phyloP scores from a whole-genome alignment of 768 basidiomycete species.

The Lactifluus subvellereus region DNA sequence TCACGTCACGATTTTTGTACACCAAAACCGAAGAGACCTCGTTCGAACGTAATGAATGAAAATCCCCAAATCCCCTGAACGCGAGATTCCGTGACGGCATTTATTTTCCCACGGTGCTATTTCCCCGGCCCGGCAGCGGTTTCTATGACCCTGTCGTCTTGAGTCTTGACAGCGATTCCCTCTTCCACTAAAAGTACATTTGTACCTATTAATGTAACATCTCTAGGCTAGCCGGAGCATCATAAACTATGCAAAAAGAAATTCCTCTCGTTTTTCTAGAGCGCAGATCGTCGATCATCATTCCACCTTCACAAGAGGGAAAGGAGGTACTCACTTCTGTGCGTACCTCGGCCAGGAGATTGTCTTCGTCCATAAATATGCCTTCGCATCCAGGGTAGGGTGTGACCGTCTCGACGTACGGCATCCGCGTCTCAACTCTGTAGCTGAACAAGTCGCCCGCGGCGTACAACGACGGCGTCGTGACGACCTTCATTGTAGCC shows the following conservation, averaged over 20 bases:
- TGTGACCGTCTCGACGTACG: slow-evolving; percentile 12
- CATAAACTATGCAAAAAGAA: slow-evolving; percentile 14
- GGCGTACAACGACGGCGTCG: background rate
- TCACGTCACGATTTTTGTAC: too few species aligned
- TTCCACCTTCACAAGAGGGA: background rate
- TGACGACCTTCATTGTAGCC: background rate
- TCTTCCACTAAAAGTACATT: too few species aligned
- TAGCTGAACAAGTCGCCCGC: slow-evolving; percentile 5
- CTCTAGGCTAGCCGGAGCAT: background rate
- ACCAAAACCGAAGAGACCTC: too few species aligned
- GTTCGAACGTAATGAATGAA: too few species aligned
- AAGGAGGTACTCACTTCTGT: slow-evolving; percentile 1
- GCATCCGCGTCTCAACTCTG: background rate
- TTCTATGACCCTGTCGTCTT: too few species aligned
- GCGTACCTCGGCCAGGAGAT: slow-evolving; percentile 10
- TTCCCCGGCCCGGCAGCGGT: too few species aligned
- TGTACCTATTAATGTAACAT: background rate
- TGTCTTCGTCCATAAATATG: slow-evolving; percentile 10
- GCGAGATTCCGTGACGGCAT: too few species aligned
- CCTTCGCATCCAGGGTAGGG: slow-evolving; percentile 4
- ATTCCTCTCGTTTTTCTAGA: background rate
- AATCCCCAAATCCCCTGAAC: too few species aligned
- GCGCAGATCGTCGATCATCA: background rate
- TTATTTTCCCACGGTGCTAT: too few species aligned
- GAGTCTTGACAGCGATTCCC: too few species aligned